Conservation (phyloP, 768 basidiomycete species). For the Hirschioporus abietinus region DNA sequence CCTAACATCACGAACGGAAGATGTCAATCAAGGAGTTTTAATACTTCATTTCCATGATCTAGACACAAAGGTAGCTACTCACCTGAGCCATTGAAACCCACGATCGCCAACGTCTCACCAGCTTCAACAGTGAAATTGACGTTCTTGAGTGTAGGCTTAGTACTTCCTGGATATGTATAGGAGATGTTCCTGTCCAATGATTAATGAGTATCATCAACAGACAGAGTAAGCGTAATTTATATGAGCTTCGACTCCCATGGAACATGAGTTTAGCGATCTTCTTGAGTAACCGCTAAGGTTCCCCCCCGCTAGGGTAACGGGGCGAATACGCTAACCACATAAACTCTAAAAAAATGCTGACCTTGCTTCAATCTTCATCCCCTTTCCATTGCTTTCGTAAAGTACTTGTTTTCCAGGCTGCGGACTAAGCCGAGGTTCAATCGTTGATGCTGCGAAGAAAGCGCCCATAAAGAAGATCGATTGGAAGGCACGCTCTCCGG, state of each 20-base stretch:
- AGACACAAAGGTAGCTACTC: conserved; percentile 20
- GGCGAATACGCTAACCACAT: background rate
- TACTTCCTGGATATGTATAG: conserved; percentile 77
- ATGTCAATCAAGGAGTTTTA: background rate
- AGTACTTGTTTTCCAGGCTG: conserved; percentile 42
- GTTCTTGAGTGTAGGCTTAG: conserved; percentile 60
- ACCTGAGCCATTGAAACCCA: conserved; percentile 82
- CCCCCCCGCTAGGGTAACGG: background rate
- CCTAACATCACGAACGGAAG: conserved; percentile 34
- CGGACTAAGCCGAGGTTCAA: conserved; percentile 66
- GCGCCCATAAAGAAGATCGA: conserved; percentile 84
- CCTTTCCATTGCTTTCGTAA: conserved; percentile 45
- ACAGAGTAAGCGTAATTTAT: conserved; percentile 11
- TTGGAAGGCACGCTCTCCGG: conserved; percentile 73
- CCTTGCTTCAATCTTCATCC: conserved; percentile 70
- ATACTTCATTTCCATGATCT: background rate
- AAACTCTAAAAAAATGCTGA: conserved; percentile 24
- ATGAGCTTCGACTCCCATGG: conserved; percentile 1
- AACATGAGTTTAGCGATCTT: background rate
- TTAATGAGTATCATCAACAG: conserved; percentile 12
- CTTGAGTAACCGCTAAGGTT: conserved; percentile 4
- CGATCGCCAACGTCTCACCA: conserved; percentile 81
- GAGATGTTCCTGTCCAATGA: conserved; percentile 44
- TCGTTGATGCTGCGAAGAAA: conserved; percentile 70
- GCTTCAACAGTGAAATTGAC: conserved; percentile 65